Percentiles rank a stretch among this genome's conserved stretches.
Evolutionary conservation across 768 basidiomycete species (phyloP).

Genomic region (Russula dissimulans): DNA sequence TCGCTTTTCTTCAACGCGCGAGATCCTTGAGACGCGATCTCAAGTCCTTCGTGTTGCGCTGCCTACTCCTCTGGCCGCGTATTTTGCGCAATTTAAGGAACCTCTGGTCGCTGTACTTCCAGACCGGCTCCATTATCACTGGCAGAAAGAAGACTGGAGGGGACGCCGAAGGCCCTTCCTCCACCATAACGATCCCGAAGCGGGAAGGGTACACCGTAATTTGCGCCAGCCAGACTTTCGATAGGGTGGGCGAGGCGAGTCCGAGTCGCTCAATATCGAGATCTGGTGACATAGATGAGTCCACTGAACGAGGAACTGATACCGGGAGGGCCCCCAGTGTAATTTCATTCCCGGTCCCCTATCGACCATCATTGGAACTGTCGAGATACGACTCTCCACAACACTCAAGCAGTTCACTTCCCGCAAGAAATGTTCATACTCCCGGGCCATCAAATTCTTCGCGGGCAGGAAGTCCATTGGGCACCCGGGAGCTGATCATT

Average conservation of each 20-base stretch:
- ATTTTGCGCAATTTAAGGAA: not conserved
- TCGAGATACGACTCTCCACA: not conserved
- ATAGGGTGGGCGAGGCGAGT: not conserved
- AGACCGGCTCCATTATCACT: not conserved
- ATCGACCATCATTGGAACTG: not conserved
- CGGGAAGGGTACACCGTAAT: not conserved
- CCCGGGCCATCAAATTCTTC: not conserved
- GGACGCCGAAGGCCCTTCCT: not conserved
- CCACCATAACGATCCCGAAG: too few species aligned
- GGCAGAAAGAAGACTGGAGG: not conserved
- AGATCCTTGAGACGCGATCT: not conserved
- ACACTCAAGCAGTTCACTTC: not conserved
- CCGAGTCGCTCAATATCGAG: not conserved
- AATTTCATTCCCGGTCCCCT: not conserved
- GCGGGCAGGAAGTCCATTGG: not conserved
- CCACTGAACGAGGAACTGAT: not conserved
- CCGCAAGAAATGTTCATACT: not conserved
- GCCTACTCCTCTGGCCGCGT: not conserved
- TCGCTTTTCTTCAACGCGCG: not conserved
- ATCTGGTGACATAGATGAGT: not conserved
- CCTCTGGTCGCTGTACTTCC: not conserved
- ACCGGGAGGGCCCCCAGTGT: not conserved
- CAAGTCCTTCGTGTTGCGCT: constrained; percentile 1
- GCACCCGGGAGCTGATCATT: not conserved
- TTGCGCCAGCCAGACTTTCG: not conserved